Conservation (phyloP, 306 rosid genomes). For the Inga oerstediana region DNA sequence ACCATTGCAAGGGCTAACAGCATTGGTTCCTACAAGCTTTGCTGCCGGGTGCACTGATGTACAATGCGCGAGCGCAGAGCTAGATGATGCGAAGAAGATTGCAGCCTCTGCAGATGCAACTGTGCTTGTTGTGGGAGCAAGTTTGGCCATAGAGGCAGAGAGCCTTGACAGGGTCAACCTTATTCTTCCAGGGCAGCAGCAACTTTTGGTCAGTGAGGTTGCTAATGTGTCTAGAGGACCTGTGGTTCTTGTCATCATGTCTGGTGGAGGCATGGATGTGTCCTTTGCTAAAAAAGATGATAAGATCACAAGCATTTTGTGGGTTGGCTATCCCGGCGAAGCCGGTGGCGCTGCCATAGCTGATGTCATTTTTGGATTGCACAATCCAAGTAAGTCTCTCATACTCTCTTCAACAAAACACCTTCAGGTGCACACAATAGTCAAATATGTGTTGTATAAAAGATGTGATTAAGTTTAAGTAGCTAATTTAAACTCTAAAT, state of each 20-base stretch:
- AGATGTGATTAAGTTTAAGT: neutral
- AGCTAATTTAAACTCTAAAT: neutral
- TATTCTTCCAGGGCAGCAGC: conserved; percentile 87
- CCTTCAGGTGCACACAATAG: neutral
- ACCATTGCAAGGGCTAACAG: conserved; percentile 89
- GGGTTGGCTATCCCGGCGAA: conserved; percentile 99
- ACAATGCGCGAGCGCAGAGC: conserved; percentile 60
- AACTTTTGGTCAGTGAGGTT: conserved; percentile 64
- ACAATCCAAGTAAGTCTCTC: conserved; percentile 75
- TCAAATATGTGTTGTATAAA: neutral
- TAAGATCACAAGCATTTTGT: conserved; percentile 79
- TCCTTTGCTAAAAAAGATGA: conserved; percentile 72
- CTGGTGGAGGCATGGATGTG: conserved; percentile 94
- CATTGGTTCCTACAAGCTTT: conserved; percentile 61
- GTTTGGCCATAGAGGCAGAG: conserved; percentile 75
- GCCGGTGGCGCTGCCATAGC: conserved; percentile 99
- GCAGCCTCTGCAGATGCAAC: conserved; percentile 91
- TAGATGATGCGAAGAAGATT: conserved; percentile 65
- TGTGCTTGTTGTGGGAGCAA: conserved; percentile 74
- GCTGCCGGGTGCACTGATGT: conserved; percentile 78
- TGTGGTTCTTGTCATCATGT: conserved; percentile 87
- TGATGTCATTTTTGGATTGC: conserved; percentile 79
- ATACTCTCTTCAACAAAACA: neutral
- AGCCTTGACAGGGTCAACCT: conserved; percentile 72
- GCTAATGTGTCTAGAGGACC: conserved; percentile 88